These are phyloP conservation scores for Aotearoamyces nothofagi DNA, from an alignment of 2,329 filamentous ascomycete genomes.

Conservation along the genomic window DNA sequence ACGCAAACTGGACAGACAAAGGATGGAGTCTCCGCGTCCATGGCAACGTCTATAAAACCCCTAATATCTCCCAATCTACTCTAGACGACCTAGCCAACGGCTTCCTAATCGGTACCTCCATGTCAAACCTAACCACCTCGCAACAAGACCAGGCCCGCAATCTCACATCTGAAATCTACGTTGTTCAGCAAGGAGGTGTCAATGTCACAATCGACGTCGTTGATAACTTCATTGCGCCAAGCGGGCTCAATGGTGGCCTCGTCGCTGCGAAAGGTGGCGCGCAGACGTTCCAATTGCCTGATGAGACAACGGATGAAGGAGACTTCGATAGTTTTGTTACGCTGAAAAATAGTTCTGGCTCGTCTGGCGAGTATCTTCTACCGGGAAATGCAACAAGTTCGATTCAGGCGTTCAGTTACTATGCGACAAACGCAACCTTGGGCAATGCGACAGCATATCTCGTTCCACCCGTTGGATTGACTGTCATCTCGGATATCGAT, in stretches of 20 bases:
- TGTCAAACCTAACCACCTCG: slow-evolving; percentile 39
- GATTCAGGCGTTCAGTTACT: slow-evolving; percentile 55
- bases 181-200: slow-evolving; percentile 54
- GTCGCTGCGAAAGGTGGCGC: slow-evolving; percentile 39
- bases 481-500: slow-evolving; percentile 64
- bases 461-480: slow-evolving; percentile 54
- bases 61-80: slow-evolving; percentile 47
- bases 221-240: slow-evolving; percentile 46
- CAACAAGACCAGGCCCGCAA: slow-evolving; percentile 58
- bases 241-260: slow-evolving; percentile 32
- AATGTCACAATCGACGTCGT: slow-evolving; percentile 51
- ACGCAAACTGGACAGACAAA: slow-evolving; percentile 65
- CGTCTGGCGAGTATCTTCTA: slow-evolving; percentile 32
- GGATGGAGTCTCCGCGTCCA: slow-evolving; percentile 67
- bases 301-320: slow-evolving; percentile 48
- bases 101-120: slow-evolving; percentile 51
- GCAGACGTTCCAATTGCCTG: slow-evolving; percentile 48
- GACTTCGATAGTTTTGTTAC: slow-evolving; percentile 61
- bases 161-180: slow-evolving; percentile 55
- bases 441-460: slow-evolving; percentile 68
- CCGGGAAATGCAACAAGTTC: slow-evolving; percentile 47
- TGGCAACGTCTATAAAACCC: slow-evolving; percentile 71
- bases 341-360: slow-evolving; percentile 41
- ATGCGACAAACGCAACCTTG: slow-evolving; percentile 44
- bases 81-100: slow-evolving; percentile 54